These are phyloP conservation scores for Lachancea cidri DNA, from an alignment of 805 yeast species.

Conservation along the genomic window DNA sequence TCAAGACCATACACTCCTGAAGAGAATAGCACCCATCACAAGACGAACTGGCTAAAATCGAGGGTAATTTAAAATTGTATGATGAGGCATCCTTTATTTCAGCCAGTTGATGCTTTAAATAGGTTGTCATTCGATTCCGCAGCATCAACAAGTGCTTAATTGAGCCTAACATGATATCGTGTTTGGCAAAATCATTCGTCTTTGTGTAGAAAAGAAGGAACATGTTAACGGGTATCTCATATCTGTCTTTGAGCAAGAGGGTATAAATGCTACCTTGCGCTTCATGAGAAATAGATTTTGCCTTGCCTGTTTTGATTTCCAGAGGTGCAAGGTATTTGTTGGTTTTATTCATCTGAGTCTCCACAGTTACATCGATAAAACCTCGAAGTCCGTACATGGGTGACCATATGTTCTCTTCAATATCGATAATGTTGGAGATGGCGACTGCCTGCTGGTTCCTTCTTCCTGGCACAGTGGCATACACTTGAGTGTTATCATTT, in stretches of 20 bases:
- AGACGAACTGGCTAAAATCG: slow-evolving; percentile 42
- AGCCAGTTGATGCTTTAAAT: slow-evolving; percentile 41
- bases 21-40: slow-evolving; percentile 60
- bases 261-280: slow-evolving; percentile 87
- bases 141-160: slow-evolving; percentile 62
- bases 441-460: slow-evolving; percentile 40
- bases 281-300: slow-evolving; percentile 59
- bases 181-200: slow-evolving; percentile 47
- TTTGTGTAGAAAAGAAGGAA: slow-evolving; percentile 74
- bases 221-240: slow-evolving; percentile 59
- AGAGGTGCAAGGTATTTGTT: slow-evolving; percentile 64
- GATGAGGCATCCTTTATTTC: slow-evolving; percentile 11
- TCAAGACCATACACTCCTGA: slow-evolving; percentile 58
- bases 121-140: slow-evolving; percentile 64
- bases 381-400: slow-evolving; percentile 89
- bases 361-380: slow-evolving; percentile 79
- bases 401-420: slow-evolving; percentile 90
- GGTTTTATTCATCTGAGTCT: slow-evolving; percentile 42
- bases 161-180: slow-evolving; percentile 50
- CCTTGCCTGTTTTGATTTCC: slow-evolving; percentile 84
- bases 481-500: slow-evolving; percentile 23
- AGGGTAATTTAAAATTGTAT: slow-evolving; percentile 43
- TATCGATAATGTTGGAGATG: slow-evolving; percentile 63
- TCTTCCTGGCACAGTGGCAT: slow-evolving; percentile 25
- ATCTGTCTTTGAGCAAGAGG: slow-evolving; percentile 70